Conservation (phyloP, 2,329 filamentous ascomycete genomes). For the Westerdykella aurantiaca region DNA sequence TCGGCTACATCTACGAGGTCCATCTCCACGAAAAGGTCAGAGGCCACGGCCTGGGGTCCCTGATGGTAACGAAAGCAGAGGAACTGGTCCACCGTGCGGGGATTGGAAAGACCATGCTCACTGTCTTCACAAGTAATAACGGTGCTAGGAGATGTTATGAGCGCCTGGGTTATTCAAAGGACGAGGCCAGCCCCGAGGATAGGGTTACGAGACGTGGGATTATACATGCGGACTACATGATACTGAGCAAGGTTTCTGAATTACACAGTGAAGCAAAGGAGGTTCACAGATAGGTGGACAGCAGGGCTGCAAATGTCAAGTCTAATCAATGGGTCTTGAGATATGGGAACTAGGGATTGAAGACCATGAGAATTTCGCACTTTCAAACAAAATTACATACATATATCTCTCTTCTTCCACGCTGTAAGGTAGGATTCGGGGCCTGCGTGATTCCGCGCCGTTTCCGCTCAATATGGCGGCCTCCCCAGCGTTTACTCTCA, state of each 20-base stretch:
- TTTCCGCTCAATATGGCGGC: too few relatives aligned
- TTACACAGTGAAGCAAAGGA: not conserved
- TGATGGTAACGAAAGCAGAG: slow-evolving; percentile 55
- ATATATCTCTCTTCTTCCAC: too few relatives aligned
- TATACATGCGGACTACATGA: slow-evolving; percentile 21
- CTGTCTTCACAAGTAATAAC: slow-evolving; percentile 61
- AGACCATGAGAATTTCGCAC: too few relatives aligned
- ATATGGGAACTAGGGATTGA: too few relatives aligned
- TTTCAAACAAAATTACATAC: too few relatives aligned
- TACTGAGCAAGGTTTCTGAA: slow-evolving; percentile 12
- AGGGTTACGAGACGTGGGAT: slow-evolving; percentile 25
- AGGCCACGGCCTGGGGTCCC: slow-evolving; percentile 56
- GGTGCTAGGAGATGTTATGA: slow-evolving; percentile 57
- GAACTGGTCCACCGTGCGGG: slow-evolving; percentile 50
- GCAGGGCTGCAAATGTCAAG: too few relatives aligned
- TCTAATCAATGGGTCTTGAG: too few relatives aligned
- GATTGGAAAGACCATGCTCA: slow-evolving; percentile 66
- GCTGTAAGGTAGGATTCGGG: too few relatives aligned
- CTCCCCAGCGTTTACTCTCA: too few relatives aligned
- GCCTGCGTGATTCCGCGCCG: too few relatives aligned
- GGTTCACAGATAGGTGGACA: too few relatives aligned
- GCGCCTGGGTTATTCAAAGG: slow-evolving; percentile 51
- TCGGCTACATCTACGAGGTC: slow-evolving; percentile 75
- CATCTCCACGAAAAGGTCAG: slow-evolving; percentile 56
- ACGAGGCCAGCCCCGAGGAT: slow-evolving; percentile 49